Base-by-base conservation (phyloP, 306 rosid species). In the Cicer cuneatum region DNA sequence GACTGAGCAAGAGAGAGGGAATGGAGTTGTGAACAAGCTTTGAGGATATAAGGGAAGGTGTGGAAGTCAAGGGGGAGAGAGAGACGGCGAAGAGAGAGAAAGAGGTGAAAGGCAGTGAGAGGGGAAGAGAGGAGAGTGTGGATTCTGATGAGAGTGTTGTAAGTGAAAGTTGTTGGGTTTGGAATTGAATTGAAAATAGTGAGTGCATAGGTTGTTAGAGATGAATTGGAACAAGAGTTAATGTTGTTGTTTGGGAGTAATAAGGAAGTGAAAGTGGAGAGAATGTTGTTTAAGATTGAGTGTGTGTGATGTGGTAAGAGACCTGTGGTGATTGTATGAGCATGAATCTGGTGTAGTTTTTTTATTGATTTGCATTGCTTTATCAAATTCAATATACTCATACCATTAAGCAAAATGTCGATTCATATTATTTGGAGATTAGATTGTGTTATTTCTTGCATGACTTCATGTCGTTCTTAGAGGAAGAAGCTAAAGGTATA, bases 21-120 rank as follows among this genome's bases (percentile, higher is more conserved):
- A 11, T 39, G 71, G 15, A 88, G 83, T 0, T 66, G 91, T 53
- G 88, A 12, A 14, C 71, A 83, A 9, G 90, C 92, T 66, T 88
- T 88, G 88, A 89, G 85, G 67, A 72, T 66, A 8, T 89, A 83
- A 0, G 97, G 90, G 78, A 83, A 89, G 52, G 97, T 85, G 83
- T 92, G 93, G 69, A 83, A 89, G 77, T 92, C 92, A 0, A 87
- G 96, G 18, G 88, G 62, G 53, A 89, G 77, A 49, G 86, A 70
- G 79, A 66, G 83, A 66, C 86, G 87, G 78, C 87, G 89, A 73
- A 85, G 77, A 24, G 81, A 75, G 67, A 68, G n/a, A 65, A 89
- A 92, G 75, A 82, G 58, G 16, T 21, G 69, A 78, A 92, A 73
- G 14, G 97, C 88, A 0, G 70, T 8, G 80, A 74, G 39, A 66